Evolutionary conservation across 768 basidiomycete species (phyloP).

Genomic region (Psilocybe cubensis): DNA sequence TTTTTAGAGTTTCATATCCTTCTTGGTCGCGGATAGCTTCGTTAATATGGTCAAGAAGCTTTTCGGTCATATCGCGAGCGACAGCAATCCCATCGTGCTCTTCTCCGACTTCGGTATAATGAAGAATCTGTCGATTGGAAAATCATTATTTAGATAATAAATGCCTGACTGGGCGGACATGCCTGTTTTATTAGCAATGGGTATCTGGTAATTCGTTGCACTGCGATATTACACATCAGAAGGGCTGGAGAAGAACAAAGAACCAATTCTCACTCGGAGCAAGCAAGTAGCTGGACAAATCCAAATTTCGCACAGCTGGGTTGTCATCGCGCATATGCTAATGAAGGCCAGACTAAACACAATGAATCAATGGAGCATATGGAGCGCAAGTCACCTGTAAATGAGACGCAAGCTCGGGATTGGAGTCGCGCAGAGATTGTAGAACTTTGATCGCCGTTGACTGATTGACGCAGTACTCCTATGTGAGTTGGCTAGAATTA

Average conservation of each 20-base stretch:
- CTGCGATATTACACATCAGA: conserved; percentile 37
- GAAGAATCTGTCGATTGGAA: conserved; percentile 56
- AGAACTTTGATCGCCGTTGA: conserved; percentile 74
- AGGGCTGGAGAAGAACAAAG: background rate
- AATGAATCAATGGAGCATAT: background rate
- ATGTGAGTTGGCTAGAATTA: background rate
- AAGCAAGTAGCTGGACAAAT: conserved; percentile 89
- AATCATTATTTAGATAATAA: background rate
- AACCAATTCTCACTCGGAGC: conserved; percentile 70
- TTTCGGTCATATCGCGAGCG: conserved; percentile 69
- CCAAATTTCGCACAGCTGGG: conserved; percentile 77
- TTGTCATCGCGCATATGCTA: conserved; percentile 75
- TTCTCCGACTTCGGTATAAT: conserved; percentile 72
- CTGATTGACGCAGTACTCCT: conserved; percentile 95
- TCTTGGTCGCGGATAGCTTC: conserved; percentile 88
- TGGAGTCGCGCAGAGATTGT: conserved; percentile 70
- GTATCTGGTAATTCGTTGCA: conserved; percentile 96
- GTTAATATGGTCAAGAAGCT: conserved; percentile 80
- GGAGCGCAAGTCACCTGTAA: conserved; percentile 55
- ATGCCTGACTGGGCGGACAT: background rate
- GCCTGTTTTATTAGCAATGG: conserved; percentile 87
- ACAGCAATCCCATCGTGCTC: conserved; percentile 60
- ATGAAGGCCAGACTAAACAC: background rate
- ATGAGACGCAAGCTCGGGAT: conserved; percentile 64
- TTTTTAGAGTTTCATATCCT: conserved; percentile 71